Conservation (phyloP, 1,284 basidiomycete genomes). For the Sphagnurus paluster region DNA sequence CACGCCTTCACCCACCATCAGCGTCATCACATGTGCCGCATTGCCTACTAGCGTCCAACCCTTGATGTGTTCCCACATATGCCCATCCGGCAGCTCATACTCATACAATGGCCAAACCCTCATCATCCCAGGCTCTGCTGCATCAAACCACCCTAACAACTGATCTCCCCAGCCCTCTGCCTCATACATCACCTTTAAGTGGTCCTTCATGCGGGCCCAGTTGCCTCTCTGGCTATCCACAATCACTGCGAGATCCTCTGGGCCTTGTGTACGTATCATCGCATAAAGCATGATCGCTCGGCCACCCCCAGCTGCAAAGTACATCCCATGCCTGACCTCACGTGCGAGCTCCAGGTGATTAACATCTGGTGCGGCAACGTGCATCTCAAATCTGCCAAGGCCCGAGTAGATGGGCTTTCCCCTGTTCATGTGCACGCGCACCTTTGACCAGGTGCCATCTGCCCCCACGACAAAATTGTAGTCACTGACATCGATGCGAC, state of each 20-base stretch:
- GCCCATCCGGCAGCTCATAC: conserved; percentile 15
- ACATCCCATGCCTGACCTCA: conserved; percentile 30
- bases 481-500: conserved; percentile 10
- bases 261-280: conserved; percentile 12
- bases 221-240: conserved; percentile 15
- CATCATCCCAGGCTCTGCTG: conserved; percentile 17
- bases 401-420: conserved; percentile 35
- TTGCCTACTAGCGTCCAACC: conserved; percentile 37
- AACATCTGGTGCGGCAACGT: conserved; percentile 14
- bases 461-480: conserved; percentile 43
- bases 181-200: conserved; percentile 9
- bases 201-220: not conserved
- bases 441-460: conserved; percentile 44
- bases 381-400: conserved; percentile 29
- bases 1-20: conserved; percentile 43
- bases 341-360: conserved; percentile 24
- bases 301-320: conserved; percentile 26
- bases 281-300: conserved; percentile 33
- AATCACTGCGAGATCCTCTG: conserved; percentile 24
- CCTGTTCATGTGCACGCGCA: conserved; percentile 35
- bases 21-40: conserved; percentile 49
- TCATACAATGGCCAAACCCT: conserved; percentile 16
- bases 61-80: conserved; percentile 11
- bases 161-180: conserved; percentile 9
- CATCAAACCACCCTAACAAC: conserved; percentile 23